phyloP scores from a whole-genome alignment of 2,329 filamentous ascomycete genomes.

The Orbilia brochopaga region DNA sequence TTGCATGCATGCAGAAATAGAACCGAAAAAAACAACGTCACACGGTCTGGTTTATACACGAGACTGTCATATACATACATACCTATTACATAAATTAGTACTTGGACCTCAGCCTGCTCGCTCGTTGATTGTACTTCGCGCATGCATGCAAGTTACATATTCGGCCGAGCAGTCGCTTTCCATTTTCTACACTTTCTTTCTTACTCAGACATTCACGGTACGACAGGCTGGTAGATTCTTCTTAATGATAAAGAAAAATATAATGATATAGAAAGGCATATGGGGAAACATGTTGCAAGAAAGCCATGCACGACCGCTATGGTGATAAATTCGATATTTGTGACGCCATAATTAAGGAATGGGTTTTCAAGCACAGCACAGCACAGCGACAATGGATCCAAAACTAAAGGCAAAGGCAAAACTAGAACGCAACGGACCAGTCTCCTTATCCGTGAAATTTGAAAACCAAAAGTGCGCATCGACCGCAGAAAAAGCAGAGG shows the following conservation, averaged over 20 bases:
- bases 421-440: neutral
- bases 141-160: no score
- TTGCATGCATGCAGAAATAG: no score
- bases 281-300: no score
- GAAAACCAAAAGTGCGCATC: slow-evolving; percentile 4
- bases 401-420: neutral
- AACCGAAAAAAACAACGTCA: no score
- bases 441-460: no score
- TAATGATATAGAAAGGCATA: slow-evolving; percentile 14
- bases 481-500: slow-evolving; percentile 6
- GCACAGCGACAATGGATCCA: slow-evolving; percentile 2
- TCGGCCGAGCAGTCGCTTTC: no score
- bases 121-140: neutral
- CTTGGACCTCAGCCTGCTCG: no score
- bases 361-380: slow-evolving; percentile 18
- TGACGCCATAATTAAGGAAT: slow-evolving; percentile 32
- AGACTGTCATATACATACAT: no score
- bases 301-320: slow-evolving; percentile 47
- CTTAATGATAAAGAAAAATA: slow-evolving; percentile 18
- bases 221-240: neutral
- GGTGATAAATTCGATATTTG: slow-evolving; percentile 36
- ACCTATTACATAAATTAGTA: no score
- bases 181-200: neutral
- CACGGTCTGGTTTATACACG: no score
- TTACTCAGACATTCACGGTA: neutral